phyloP scores from a whole-genome alignment of 1,139 yeast species.

The Pichia sp. region DNA sequence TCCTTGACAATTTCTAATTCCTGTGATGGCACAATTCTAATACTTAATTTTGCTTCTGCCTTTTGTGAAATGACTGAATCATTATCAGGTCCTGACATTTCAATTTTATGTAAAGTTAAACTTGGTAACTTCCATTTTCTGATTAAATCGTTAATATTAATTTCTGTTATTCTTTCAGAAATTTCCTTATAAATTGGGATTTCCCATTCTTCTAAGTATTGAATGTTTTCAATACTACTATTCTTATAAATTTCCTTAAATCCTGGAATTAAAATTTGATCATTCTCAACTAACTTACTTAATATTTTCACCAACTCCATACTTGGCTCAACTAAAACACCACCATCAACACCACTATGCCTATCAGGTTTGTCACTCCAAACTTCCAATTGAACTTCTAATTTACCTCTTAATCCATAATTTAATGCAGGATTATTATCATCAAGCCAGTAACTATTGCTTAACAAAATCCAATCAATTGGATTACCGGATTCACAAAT shows the following conservation, averaged over 20 bases:
- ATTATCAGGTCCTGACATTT: slow-evolving; percentile 86
- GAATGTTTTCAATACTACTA: not conserved
- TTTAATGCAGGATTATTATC: slow-evolving; percentile 84
- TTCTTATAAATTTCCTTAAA: slow-evolving; percentile 11
- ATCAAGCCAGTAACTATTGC: slow-evolving; percentile 93
- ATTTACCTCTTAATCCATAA: slow-evolving; percentile 88
- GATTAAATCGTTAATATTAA: slow-evolving; percentile 42
- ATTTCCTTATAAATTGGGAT: slow-evolving; percentile 49
- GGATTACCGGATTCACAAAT: slow-evolving; percentile 42
- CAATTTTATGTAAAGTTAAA: slow-evolving; percentile 77
- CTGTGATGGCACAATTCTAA: slow-evolving; percentile 89
- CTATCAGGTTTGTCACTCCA: slow-evolving; percentile 75
- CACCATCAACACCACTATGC: slow-evolving; percentile 97
- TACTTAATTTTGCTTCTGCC: slow-evolving; percentile 70
- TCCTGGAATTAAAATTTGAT: slow-evolving; percentile 55
- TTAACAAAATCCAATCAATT: slow-evolving; percentile 83
- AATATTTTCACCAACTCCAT: slow-evolving; percentile 73
- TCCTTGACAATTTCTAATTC: slow-evolving; percentile 52
- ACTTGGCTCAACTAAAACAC: slow-evolving; percentile 81
- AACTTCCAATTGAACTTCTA: slow-evolving; percentile 69
- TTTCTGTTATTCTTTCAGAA: slow-evolving; percentile 35
- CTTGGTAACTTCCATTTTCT: slow-evolving; percentile 94
- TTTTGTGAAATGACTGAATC: slow-evolving; percentile 82
- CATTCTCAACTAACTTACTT: slow-evolving; percentile 53
- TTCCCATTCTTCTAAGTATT: slow-evolving; percentile 16